phyloP scores from a whole-genome alignment of 345 rosid species.

The Pistacia integerrima region DNA sequence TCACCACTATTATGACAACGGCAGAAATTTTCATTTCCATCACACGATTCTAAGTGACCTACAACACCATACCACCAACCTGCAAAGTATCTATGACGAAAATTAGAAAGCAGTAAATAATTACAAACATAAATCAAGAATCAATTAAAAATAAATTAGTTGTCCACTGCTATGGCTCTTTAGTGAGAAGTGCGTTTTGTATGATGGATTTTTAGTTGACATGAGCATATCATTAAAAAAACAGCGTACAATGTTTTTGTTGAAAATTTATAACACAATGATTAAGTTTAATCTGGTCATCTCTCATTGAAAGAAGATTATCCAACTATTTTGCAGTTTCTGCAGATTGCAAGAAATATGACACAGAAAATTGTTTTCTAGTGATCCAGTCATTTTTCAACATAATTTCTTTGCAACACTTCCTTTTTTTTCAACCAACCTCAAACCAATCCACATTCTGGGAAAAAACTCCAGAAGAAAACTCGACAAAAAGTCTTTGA shows the following conservation, averaged over 20 bases:
- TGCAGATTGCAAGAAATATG: background rate
- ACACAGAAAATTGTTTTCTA: background rate
- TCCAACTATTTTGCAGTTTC: background rate
- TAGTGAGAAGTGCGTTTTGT: background rate
- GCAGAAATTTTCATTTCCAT: conserved; percentile 66
- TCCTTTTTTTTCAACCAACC: background rate
- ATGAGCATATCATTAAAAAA: background rate
- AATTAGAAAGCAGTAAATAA: conserved; percentile 1
- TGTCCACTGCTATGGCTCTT: background rate
- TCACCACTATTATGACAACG: conserved; percentile 64
- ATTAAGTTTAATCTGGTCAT: conserved; percentile 12
- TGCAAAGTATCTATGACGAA: conserved; percentile 32
- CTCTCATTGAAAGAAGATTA: conserved; percentile 1
- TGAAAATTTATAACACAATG: conserved; percentile 4
- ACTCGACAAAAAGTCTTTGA: background rate
- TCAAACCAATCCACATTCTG: background rate
- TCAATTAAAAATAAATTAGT: background rate
- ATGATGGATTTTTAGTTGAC: background rate
- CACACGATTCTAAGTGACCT: conserved; percentile 88
- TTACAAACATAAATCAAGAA: background rate
- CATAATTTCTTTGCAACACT: conserved; percentile 4
- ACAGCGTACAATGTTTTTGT: background rate
- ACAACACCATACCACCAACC: conserved; percentile 98
- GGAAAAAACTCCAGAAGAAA: background rate
- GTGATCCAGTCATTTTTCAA: background rate